Evolutionary conservation across 352 stramenopile genomes (phyloP).

Genomic region (Globisporangium heterothallicum): DNA sequence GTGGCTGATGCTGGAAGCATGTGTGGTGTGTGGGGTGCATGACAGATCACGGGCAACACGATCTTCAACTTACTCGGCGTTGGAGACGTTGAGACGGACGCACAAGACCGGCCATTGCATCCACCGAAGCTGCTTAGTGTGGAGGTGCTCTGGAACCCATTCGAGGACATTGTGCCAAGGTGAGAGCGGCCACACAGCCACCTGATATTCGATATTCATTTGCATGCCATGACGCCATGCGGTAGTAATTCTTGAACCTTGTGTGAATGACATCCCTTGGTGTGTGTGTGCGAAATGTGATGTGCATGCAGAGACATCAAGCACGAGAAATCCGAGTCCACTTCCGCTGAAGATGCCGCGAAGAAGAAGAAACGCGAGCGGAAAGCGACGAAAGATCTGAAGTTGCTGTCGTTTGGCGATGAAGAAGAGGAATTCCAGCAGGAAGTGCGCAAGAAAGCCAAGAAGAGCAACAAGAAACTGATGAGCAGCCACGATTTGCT

Average conservation of each 20-base stretch:
- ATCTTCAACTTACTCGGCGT: conserved; percentile 97
- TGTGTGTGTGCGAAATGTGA: not conserved
- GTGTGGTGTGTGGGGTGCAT: conserved; percentile 1
- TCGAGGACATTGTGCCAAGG: conserved; percentile 91
- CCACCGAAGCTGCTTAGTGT: conserved; percentile 72
- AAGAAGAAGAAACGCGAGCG: conserved; percentile 80
- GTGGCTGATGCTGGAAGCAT: not conserved
- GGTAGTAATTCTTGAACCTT: too few species aligned
- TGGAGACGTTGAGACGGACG: conserved; percentile 82
- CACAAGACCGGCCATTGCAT: conserved; percentile 71
- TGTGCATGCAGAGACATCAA: conserved; percentile 17
- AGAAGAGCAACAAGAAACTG: conserved; percentile 54
- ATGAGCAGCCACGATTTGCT: conserved; percentile 73
- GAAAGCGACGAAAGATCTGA: conserved; percentile 91
- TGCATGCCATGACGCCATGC: too few species aligned
- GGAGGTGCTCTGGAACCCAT: conserved; percentile 94
- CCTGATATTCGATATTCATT: not conserved
- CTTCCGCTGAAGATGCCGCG: conserved; percentile 20
- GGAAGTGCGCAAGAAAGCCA: conserved; percentile 37
- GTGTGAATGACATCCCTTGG: not conserved
- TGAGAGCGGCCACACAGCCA: conserved; percentile 6
- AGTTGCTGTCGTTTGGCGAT: conserved; percentile 94
- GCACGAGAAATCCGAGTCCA: conserved; percentile 12
- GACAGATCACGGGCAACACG: conserved; percentile 92
- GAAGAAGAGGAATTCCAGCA: conserved; percentile 75